Base-by-base conservation (phyloP, 2,329 filamentous ascomycete genomes). In the Aspergillus fumigatiaffinis region DNA sequence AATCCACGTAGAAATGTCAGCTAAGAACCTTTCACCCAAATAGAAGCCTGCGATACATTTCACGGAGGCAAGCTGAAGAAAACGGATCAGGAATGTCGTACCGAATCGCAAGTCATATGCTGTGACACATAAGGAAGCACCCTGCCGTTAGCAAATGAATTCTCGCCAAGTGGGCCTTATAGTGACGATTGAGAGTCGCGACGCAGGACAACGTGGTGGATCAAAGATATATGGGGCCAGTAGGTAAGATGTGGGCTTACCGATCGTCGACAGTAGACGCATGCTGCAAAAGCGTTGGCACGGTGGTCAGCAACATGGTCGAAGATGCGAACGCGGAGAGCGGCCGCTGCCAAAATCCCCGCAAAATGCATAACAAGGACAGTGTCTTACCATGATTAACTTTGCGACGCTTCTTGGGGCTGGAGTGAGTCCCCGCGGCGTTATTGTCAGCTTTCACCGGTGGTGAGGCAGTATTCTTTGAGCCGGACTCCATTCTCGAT, bases 101-200 rank as follows among this genome's bases (percentile, higher is more conserved):
- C 89, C 80, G 90, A 87, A 83, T 93, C 90, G 82, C 90, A 93
- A 73, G 90, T 93, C 90, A 93, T 93, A 84, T 93, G 90, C 89
- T 92, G 75, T 78, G 71, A 78, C 68, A 77, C 74, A 68, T 68
- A 64, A 74, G 64, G 62, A 70, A 73, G 68, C 66, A 66, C 64
- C 66, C 69, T 71, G 71, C 58, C 57, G 74, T 81, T 80, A 80
- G 82, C 79, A 77, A 74, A 77, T 54, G 51, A 58, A 58, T 63
- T 61, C 58, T 58, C 52, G 63, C 52, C 53, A 59, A 58, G 63
- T 50, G 61, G 51, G 35, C 38, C 20, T 26, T 42, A 35, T 28
- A 38, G 56, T 41, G 49, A 53, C 66, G 63, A 67, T 58, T 59
- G 56, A 57, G 61, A 56, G 41, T 49, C 48, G 35, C 50, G n/a